A percentile compares a stretch with the other conserved stretches of the same genome.
Evolutionary conservation across 2,329 filamentous ascomycete genomes (phyloP).

Genomic region (Clarireedia paspali): DNA sequence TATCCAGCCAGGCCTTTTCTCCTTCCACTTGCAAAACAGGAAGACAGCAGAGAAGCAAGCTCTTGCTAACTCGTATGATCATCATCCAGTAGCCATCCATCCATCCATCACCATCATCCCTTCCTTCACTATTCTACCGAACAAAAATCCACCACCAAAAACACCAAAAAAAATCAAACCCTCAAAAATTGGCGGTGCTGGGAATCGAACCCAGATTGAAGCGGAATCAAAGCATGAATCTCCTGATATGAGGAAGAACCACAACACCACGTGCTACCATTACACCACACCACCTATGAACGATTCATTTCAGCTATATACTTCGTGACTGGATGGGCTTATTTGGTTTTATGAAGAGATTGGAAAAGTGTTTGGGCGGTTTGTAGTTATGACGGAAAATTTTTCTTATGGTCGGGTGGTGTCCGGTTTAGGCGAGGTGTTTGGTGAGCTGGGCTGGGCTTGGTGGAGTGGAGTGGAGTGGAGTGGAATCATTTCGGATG

Average conservation of each 20-base stretch:
- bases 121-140: neutral
- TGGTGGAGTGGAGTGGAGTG: too few relatives aligned
- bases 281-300: slow-evolving; percentile 8
- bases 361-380: neutral
- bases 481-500: too few relatives aligned
- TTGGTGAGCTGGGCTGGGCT: neutral
- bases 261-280: slow-evolving; percentile 10
- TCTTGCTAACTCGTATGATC: too few relatives aligned
- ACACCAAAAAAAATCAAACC: neutral
- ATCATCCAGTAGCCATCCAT: neutral
- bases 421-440: neutral
- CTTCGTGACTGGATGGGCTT: neutral
- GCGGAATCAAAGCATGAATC: slow-evolving; percentile 3
- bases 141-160: neutral
- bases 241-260: slow-evolving; percentile 1
- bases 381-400: neutral
- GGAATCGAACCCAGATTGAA: slow-evolving; percentile 11
- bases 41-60: too few relatives aligned
- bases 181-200: slow-evolving; percentile 5
- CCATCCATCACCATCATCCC: neutral
- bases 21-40: too few relatives aligned
- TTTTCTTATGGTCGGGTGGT: neutral
- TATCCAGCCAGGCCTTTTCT: too few relatives aligned
- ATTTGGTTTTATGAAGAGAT: too few relatives aligned
- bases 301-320: neutral